Base-by-base conservation (phyloP, 176 grass and related monocot species). In the Hordeum marinum region DNA sequence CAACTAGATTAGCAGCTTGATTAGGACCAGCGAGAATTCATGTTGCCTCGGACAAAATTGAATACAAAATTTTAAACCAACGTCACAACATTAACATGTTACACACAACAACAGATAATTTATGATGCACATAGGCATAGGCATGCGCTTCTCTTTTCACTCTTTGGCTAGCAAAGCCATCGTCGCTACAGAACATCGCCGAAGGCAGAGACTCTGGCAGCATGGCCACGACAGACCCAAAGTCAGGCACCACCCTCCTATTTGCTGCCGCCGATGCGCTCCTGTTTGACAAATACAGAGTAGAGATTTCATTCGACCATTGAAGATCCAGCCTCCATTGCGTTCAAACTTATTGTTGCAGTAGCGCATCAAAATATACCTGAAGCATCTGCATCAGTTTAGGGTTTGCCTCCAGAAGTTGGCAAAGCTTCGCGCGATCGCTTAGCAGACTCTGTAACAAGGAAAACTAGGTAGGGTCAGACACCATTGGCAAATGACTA, bases 311-410 rank as follows among this genome's bases (percentile, higher is more conserved):
- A 42, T 35, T 43, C 18, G 27, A 73, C 20, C 61, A 75, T 31
- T 8, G 45, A 29, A 37, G 70, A 76, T 10, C 11, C 9, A 71
- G 25, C n/a, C 50, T 21, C 58, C 68, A 27, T 7, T 43, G 3
- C 5, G n/a, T 13, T 24, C 0, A 1, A 75, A 46, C 69, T 17
- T 37, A 41, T 4, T 62, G 21, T 21, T 68, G 24, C 21, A 50
- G 71, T 13, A 48, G 24, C 8, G 42, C 43, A 2, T 32, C 59
- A 18, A 89, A 69, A 69, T 83, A 20, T 88, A 98, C 95, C 95
- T 98, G 95, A 77, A 98, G 95, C 95, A 98, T 98, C 82, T 98
- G 89, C 96, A 98, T 98, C 75, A 98, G 86, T 85, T 95, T 98
- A 27, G 96, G 96, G 67, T 98, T 94, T 4, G 86, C 83, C 78